Evolutionary conservation across 140 eudicot species (phyloP).

Genomic region (Anethum foeniculum): DNA sequence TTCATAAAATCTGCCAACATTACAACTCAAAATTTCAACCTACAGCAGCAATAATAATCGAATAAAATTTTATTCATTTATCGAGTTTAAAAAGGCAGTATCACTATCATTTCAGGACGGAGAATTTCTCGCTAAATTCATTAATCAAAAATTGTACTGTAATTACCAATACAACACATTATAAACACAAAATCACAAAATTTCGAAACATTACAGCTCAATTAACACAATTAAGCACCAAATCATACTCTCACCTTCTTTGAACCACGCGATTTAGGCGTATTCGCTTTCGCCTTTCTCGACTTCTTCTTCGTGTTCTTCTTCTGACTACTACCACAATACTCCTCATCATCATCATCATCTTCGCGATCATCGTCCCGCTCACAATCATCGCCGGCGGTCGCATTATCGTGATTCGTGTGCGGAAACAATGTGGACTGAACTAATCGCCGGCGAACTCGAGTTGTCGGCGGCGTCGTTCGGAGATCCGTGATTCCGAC

Average conservation of each 20-base stretch:
- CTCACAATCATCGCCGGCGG: constrained; percentile 24
- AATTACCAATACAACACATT: too few relatives aligned
- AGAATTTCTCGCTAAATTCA: too few relatives aligned
- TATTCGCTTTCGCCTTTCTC: constrained; percentile 25
- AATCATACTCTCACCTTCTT: constrained; percentile 29
- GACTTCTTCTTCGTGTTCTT: constrained; percentile 31
- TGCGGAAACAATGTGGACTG: constrained; percentile 70
- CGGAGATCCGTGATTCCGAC: constrained; percentile 1
- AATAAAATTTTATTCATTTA: too few relatives aligned
- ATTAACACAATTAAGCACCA: constrained; percentile 2
- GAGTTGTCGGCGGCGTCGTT: not conserved
- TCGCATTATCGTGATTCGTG: constrained; percentile 31
- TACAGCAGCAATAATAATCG: too few relatives aligned
- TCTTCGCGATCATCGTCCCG: constrained; percentile 30
- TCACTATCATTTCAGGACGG: too few relatives aligned
- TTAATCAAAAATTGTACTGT: too few relatives aligned
- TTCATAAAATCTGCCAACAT: too few relatives aligned
- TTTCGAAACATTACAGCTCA: not conserved
- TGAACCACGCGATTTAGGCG: constrained; percentile 29
- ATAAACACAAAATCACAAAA: not conserved
- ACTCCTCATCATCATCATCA: constrained; percentile 29
- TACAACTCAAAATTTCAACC: too few relatives aligned
- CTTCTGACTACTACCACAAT: constrained; percentile 27
- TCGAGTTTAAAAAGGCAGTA: not conserved
- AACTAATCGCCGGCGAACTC: constrained; percentile 60